A percentile compares a stretch with the other conserved stretches of the same genome.
Evolutionary conservation across 441 rosid genomes (phyloP).

Genomic region (California macrophylla): DNA sequence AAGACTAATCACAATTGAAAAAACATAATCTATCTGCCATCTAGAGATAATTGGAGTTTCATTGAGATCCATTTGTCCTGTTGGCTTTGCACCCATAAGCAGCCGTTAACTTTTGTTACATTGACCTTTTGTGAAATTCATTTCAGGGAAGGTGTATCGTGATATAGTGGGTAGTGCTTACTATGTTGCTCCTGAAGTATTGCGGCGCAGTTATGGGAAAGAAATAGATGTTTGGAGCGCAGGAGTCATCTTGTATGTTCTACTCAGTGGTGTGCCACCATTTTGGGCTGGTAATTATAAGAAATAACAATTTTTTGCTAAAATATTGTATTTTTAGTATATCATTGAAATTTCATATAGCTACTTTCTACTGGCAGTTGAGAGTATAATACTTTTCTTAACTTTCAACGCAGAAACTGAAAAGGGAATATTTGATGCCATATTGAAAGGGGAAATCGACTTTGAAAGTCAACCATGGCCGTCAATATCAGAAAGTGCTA

Average conservation of each 20-base stretch:
- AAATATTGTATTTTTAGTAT: too few species aligned
- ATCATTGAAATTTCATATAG: too few species aligned
- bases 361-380: too few species aligned
- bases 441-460: constrained; percentile 2
- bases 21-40: not conserved
- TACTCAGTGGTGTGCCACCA: constrained; percentile 4
- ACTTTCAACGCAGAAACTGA: not conserved
- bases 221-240: constrained; percentile 10
- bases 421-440: not conserved
- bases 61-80: not conserved
- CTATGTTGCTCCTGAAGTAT: constrained; percentile 8
- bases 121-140: not conserved
- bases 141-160: constrained; percentile 3
- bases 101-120: too few species aligned
- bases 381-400: not conserved
- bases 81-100: not conserved
- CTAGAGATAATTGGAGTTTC: not conserved
- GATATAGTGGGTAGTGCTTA: not conserved
- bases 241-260: constrained; percentile 6
- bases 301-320: not conserved
- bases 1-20: not conserved
- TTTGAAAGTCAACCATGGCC: constrained; percentile 5
- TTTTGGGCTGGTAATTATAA: constrained; percentile 5
- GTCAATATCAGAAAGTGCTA: constrained; percentile 8
- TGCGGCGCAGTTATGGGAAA: constrained; percentile 3